phyloP scores from a whole-genome alignment of 495 filamentous ascomycete genomes.

The Aspergillus baeticus region DNA sequence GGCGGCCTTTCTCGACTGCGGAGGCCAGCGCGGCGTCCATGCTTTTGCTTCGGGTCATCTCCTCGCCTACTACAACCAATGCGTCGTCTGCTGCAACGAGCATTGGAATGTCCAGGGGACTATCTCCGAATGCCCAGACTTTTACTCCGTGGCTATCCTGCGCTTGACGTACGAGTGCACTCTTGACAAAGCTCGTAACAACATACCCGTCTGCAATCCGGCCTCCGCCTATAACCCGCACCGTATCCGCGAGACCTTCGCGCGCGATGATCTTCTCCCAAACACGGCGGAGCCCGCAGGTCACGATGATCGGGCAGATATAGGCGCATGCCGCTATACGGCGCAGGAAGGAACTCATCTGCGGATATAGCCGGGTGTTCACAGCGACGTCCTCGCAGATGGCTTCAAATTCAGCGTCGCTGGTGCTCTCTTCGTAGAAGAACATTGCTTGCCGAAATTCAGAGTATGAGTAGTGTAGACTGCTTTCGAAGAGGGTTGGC shows the following conservation, averaged over 20 bases:
- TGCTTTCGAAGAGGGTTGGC: constrained; percentile 48
- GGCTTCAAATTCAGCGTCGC: constrained; percentile 44
- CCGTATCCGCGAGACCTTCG: constrained; percentile 40
- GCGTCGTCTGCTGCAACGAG: constrained; percentile 52
- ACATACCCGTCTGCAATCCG: constrained; percentile 50
- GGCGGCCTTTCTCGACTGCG: constrained; percentile 41
- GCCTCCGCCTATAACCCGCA: constrained; percentile 57
- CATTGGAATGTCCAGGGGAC: constrained; percentile 61
- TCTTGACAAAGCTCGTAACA: constrained; percentile 54
- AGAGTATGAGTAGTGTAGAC: constrained; percentile 51
- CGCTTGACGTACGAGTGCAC: constrained; percentile 43
- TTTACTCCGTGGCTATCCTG: constrained; percentile 29
- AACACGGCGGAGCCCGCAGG: constrained; percentile 53
- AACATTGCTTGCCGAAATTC: constrained; percentile 58
- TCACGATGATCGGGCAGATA: constrained; percentile 55
- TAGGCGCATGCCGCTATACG: constrained; percentile 30
- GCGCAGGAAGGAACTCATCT: constrained; percentile 48
- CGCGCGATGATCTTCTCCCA: constrained; percentile 57
- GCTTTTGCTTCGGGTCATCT: constrained; percentile 48
- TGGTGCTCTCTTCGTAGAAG: constrained; percentile 50
- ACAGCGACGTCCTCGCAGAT: constrained; percentile 49
- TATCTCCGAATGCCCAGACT: constrained; percentile 65
- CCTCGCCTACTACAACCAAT: constrained; percentile 56
- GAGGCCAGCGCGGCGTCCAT: constrained; percentile 52
- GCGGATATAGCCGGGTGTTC: constrained; percentile 45